Percentiles rank a stretch among this genome's conserved stretches.
Conservation (phyloP, 73 alveolate species). For the Urostyla sp. region DNA sequence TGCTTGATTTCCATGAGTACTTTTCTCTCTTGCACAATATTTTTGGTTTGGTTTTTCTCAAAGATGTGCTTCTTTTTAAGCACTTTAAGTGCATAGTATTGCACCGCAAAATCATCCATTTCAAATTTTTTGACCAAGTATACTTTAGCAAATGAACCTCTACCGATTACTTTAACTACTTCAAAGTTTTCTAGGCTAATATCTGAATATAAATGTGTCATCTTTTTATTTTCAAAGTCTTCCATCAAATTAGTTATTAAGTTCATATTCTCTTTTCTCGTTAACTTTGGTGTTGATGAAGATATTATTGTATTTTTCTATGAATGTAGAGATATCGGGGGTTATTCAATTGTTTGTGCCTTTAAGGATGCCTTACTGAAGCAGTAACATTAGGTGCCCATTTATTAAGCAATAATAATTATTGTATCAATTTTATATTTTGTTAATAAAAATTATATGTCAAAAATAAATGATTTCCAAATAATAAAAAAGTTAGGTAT, state of each 20-base stretch:
- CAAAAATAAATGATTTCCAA: too few species aligned
- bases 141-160: conserved; percentile 74
- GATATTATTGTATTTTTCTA: too few species aligned
- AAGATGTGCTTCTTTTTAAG: conserved; percentile 73
- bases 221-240: conserved; percentile 28
- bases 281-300: conserved; percentile 24
- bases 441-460: too few species aligned
- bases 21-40: conserved; percentile 78
- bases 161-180: conserved; percentile 66
- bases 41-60: conserved; percentile 73
- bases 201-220: conserved; percentile 13
- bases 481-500: conserved; percentile 63
- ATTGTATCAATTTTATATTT: too few species aligned
- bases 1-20: conserved; percentile 73
- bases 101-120: conserved; percentile 17
- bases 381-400: too few species aligned
- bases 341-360: too few species aligned
- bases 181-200: conserved; percentile 59
- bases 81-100: conserved; percentile 83
- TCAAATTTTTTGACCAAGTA: conserved; percentile 60
- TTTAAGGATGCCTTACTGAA: too few species aligned
- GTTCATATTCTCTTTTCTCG: conserved; percentile 14
- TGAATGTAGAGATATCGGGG: too few species aligned
- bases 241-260: conserved; percentile 25
- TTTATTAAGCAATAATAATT: too few species aligned